These are phyloP conservation scores for Paragyromitra xinjiangensis DNA, from an alignment of 495 filamentous ascomycete species.

Conservation along the genomic window DNA sequence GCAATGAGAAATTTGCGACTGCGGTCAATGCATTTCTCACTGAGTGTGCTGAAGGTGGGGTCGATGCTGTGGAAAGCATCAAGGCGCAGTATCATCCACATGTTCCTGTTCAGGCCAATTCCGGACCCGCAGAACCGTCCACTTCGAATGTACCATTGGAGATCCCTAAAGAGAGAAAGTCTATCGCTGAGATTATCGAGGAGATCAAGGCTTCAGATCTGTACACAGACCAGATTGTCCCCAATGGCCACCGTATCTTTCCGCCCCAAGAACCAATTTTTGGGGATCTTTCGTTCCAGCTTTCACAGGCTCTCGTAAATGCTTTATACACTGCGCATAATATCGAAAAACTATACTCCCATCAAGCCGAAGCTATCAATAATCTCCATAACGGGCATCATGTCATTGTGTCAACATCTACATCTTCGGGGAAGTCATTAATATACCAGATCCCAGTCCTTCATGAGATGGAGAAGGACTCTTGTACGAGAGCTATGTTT, in stretches of 20 bases:
- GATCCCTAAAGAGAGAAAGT: constrained; percentile 84
- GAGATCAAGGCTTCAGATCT: constrained; percentile 84
- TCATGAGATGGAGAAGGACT: constrained; percentile 82
- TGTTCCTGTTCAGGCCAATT: constrained; percentile 61
- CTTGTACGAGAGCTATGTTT: constrained; percentile 85
- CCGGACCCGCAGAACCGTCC: constrained; percentile 44
- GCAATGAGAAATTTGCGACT: constrained; percentile 83
- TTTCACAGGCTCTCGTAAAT: constrained; percentile 92
- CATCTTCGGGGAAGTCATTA: constrained; percentile 93
- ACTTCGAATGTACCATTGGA: constrained; percentile 56
- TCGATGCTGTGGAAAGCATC: constrained; percentile 75
- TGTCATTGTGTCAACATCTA: constrained; percentile 94
- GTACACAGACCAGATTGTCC: constrained; percentile 93
- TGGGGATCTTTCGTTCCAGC: constrained; percentile 82
- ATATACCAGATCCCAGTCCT: constrained; percentile 97
- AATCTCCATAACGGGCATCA: constrained; percentile 80
- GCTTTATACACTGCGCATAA: constrained; percentile 88
- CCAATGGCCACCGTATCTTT: constrained; percentile 91
- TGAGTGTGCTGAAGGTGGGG: constrained; percentile 69
- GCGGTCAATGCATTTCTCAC: constrained; percentile 81
- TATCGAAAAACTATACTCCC: constrained; percentile 88
- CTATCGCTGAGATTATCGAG: constrained; percentile 82
- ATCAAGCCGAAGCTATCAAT: constrained; percentile 96
- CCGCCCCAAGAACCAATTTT: constrained; percentile 84
- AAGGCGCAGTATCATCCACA: constrained; percentile 64